Conservation (phyloP, 2,329 filamentous ascomycete species). For the Mollisiaceae sp. region DNA sequence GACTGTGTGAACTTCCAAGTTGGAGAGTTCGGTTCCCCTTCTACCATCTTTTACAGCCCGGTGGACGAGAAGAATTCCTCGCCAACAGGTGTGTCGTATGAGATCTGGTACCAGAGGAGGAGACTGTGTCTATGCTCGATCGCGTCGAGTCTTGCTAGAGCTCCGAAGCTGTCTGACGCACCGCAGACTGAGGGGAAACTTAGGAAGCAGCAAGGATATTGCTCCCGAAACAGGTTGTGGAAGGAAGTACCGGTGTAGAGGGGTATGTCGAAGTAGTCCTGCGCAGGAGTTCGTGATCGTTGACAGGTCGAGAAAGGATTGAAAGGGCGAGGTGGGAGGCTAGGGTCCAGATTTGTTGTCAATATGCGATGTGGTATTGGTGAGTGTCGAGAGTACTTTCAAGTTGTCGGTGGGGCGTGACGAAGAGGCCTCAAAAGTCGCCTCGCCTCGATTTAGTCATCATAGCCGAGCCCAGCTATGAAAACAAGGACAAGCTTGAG, state of each 20-base stretch:
- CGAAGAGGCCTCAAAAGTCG: neutral
- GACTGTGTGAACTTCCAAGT: constrained; percentile 99
- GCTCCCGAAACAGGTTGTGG: constrained; percentile 27
- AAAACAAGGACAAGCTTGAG: too few relatives aligned
- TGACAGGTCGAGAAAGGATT: constrained; percentile 21
- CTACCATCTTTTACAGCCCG: constrained; percentile 78
- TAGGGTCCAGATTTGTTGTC: constrained; percentile 12
- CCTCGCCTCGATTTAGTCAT: neutral
- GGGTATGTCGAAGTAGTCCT: constrained; percentile 3
- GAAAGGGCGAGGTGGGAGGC: constrained; percentile 7
- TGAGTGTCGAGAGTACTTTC: constrained; percentile 23
- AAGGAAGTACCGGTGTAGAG: constrained; percentile 33
- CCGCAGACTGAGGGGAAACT: constrained; percentile 35
- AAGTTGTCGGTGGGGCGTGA: constrained; percentile 31
- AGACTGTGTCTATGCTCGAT: constrained; percentile 30
- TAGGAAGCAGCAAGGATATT: constrained; percentile 34
- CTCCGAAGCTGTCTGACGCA: constrained; percentile 25
- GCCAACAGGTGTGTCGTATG: constrained; percentile 27
- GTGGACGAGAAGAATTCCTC: constrained; percentile 40
- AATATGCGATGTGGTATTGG: constrained; percentile 17
- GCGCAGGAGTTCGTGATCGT: constrained; percentile 7
- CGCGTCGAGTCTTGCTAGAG: constrained; percentile 32
- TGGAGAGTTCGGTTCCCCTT: constrained; percentile 90
- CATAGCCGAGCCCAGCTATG: neutral
- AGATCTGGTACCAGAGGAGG: constrained; percentile 16